Conservation (phyloP, 2,329 filamentous ascomycete genomes). For the Aspergillus udagawae region DNA sequence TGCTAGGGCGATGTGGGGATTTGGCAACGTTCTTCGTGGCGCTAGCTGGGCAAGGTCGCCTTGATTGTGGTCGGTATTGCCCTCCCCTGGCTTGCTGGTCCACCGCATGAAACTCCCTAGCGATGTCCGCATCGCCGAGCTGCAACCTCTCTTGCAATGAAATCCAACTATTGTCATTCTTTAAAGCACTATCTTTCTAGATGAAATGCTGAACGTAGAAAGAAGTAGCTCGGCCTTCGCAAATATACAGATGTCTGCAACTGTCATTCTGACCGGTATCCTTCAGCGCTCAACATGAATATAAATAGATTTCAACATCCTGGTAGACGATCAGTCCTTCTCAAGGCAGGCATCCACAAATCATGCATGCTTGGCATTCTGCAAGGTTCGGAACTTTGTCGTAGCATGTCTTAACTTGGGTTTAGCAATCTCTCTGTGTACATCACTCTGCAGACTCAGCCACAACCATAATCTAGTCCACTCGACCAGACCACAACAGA, state of each 20-base stretch:
- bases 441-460: not conserved
- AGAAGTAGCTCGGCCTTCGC: conserved; percentile 1
- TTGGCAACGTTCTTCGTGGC: not conserved
- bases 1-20: conserved; percentile 7
- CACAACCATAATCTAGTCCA: not conserved
- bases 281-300: not conserved
- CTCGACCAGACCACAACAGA: not conserved
- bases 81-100: not conserved
- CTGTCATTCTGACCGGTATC: not conserved
- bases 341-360: not conserved
- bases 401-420: not conserved
- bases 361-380: not conserved
- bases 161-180: conserved; percentile 7
- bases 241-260: not conserved
- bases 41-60: not conserved
- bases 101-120: not conserved
- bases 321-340: not conserved
- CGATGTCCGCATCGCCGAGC: not conserved
- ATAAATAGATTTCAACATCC: not conserved
- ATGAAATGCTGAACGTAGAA: not conserved
- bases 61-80: not conserved
- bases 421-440: not conserved
- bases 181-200: not conserved
- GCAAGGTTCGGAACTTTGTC: not conserved
- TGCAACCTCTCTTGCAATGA: not conserved